Base-by-base conservation (phyloP, 495 filamentous ascomycete species). In the Friedmanniomyces simplex region DNA sequence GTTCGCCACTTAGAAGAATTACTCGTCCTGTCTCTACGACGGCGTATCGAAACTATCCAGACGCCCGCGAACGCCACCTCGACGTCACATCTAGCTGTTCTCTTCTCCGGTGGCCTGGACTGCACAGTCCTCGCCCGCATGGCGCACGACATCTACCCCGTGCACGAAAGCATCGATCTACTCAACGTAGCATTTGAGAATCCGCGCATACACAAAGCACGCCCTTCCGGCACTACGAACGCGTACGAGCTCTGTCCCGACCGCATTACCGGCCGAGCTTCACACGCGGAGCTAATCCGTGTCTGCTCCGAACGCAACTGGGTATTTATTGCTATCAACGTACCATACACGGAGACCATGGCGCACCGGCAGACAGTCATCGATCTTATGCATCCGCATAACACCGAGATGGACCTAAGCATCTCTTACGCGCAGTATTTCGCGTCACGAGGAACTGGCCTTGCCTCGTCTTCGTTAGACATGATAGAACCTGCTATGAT, bases 321-420 rank as follows among this genome's bases (percentile, higher is more conserved):
- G 85, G 79, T 83, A 21, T 93, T 99, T 65, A 74, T 96, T 18
- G 78, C 84, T 74, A 86, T 99, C 50, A 83, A 99, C 63, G 75
- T 99, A 26, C 83, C 93, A 0, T 95, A 91, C 63, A 63, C 74
- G 13, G 88, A 95, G 58, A 86, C 84, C 0, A 59, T 84, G 45
- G 73, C 76, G 2, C 88, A 95, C 64, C 82, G 89, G 47, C 63
- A 77, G 7, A 74, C 72, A 6, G 77, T 97, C 2, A 78, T 88
- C 37, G 77, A 79, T 1, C 77, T 99, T 14, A 93, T 97, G 64
- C 78, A 85, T 63, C 93, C 93, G 0, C 93, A 97, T 69, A 89
- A 95, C 64, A 97, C 93, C 0, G 94, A 96, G 69, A 99, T 99
- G 93, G 93, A 99, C 65, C 77, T 96, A 2, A 97, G 94, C n/a